Percentiles rank a stretch among this genome's conserved stretches.
Evolutionary conservation across 2,329 filamentous ascomycete genomes (phyloP).

Genomic region (Trichoderma lentiforme): DNA sequence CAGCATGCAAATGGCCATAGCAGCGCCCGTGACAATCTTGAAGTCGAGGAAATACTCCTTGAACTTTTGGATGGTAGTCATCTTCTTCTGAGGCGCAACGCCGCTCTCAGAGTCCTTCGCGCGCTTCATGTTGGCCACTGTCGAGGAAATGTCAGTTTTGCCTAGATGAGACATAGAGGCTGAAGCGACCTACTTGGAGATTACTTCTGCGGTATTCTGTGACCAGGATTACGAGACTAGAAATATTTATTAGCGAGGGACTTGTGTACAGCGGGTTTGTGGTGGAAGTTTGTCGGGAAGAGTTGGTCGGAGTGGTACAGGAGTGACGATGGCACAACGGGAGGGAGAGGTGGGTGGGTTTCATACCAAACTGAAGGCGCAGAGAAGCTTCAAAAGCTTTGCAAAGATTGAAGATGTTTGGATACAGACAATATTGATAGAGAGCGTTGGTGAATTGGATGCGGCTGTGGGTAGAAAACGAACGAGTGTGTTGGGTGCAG

Average conservation of each 20-base stretch:
- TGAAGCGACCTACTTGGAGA: not conserved
- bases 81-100: slow-evolving; percentile 5
- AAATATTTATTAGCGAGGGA: not conserved
- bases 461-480: not conserved
- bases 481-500: slow-evolving; percentile 14
- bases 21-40: slow-evolving; percentile 19
- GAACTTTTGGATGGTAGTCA: not conserved
- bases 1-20: slow-evolving; percentile 21
- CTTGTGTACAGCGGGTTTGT: not conserved
- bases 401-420: not conserved
- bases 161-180: not conserved
- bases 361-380: not conserved
- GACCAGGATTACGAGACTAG: not conserved
- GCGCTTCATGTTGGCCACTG: slow-evolving; percentile 30
- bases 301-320: slow-evolving; percentile 3
- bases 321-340: slow-evolving; percentile 11
- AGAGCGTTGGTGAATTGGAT: not conserved
- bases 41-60: slow-evolving; percentile 14
- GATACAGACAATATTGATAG: not conserved
- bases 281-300: slow-evolving; percentile 4
- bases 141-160: slow-evolving; percentile 19
- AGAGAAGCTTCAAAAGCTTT: not conserved
- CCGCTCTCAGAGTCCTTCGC: slow-evolving; percentile 30
- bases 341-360: not conserved
- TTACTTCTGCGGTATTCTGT: not conserved